A percentile compares a stretch with the other conserved stretches of the same genome.
Conservation (phyloP, 176 grass and related monocot genomes). For the Ensete glaucum region DNA sequence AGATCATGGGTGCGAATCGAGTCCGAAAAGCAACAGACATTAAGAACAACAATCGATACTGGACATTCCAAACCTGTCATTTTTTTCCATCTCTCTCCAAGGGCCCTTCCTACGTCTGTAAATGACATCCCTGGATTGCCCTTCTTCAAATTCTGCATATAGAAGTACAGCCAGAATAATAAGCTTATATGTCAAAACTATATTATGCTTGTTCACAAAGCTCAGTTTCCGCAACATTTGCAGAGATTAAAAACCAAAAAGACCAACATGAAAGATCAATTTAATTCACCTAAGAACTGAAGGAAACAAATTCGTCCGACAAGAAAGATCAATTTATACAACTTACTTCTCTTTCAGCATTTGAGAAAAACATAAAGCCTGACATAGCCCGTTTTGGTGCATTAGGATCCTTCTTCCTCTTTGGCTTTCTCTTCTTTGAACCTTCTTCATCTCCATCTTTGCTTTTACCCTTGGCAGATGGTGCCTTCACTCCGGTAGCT, state of each 20-base stretch:
- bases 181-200: not conserved
- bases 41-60: not conserved
- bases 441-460: slow-evolving; percentile 63
- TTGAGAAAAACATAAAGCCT: slow-evolving; percentile 96
- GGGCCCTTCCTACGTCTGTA: slow-evolving; percentile 23
- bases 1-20: too few species aligned
- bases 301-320: not conserved
- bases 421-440: slow-evolving; percentile 64
- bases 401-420: slow-evolving; percentile 98
- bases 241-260: not conserved
- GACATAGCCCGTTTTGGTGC: slow-evolving; percentile 92
- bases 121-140: slow-evolving; percentile 22
- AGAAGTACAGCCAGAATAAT: not conserved
- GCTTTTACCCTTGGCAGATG: slow-evolving; percentile 54
- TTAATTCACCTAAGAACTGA: not conserved
- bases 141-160: slow-evolving; percentile 19
- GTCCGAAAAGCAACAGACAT: not conserved
- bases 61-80: not conserved
- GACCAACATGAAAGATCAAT: not conserved
- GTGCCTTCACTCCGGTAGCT: slow-evolving; percentile 43
- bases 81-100: slow-evolving; percentile 23
- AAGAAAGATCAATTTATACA: not conserved
- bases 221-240: too few species aligned
- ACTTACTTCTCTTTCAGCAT: slow-evolving; percentile 82
- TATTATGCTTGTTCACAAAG: not conserved